Percentiles rank a stretch among this genome's conserved stretches.
Conservation (phyloP, 805 yeast genomes). For the Suhomyces pyralidae region DNA sequence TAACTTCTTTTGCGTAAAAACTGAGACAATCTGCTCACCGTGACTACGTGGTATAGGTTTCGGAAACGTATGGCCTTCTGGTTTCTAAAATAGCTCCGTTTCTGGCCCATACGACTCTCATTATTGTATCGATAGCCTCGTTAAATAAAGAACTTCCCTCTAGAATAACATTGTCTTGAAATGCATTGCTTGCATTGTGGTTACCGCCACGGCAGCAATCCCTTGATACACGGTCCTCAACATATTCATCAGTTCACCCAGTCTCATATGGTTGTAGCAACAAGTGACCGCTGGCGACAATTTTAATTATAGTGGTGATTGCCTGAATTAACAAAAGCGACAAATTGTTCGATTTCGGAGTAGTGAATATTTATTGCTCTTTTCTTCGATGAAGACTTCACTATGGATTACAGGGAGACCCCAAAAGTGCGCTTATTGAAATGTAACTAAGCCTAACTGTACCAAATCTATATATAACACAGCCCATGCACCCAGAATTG, state of each 20-base stretch:
- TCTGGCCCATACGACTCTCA: background rate
- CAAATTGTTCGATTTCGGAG: background rate
- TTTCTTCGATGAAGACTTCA: too few species aligned
- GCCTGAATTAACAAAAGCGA: background rate
- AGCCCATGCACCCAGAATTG: too few species aligned
- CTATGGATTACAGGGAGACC: too few species aligned
- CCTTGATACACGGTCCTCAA: background rate
- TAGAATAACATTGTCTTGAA: background rate
- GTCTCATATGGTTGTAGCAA: background rate
- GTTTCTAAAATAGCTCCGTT: background rate
- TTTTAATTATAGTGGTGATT: background rate
- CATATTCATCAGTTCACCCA: background rate
- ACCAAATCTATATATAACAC: too few species aligned
- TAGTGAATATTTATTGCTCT: too few species aligned
- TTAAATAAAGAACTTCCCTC: background rate
- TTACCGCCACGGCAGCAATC: background rate
- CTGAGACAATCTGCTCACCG: too few species aligned
- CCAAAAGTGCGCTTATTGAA: too few species aligned
- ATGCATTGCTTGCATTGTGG: background rate
- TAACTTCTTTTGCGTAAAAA: too few species aligned
- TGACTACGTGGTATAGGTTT: too few species aligned
- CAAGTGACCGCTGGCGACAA: background rate
- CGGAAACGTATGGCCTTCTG: too few species aligned
- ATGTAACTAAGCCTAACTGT: too few species aligned
- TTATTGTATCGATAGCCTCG: background rate